These are phyloP conservation scores for Berberis thunbergii DNA, from an alignment of 164 flowering plant genomes.

Conservation along the genomic window DNA sequence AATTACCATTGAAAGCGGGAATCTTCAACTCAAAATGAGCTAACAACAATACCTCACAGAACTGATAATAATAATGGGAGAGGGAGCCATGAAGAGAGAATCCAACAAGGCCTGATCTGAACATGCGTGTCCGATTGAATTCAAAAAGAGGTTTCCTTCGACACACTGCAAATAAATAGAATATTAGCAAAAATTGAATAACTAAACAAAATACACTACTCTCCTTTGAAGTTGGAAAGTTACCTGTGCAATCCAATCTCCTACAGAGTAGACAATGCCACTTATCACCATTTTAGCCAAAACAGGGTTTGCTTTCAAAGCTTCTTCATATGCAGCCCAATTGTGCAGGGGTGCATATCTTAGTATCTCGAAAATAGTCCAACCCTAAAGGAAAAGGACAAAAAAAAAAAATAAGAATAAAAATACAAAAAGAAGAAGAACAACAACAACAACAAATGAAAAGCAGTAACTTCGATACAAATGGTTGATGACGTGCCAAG, in stretches of 20 bases:
- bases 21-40: constrained; percentile 2
- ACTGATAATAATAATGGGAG: constrained; percentile 74
- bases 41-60: constrained; percentile 49
- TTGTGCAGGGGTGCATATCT: constrained; percentile 72
- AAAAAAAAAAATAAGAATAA: neutral
- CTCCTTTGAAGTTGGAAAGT: neutral
- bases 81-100: constrained; percentile 82
- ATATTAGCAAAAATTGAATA: neutral
- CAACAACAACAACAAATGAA: neutral
- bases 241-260: constrained; percentile 94
- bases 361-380: constrained; percentile 69
- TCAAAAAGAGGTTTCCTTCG: constrained; percentile 78
- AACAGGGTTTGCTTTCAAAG: constrained; percentile 72
- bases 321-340: constrained; percentile 79
- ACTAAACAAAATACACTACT: neutral
- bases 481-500: neutral
- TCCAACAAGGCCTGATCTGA: constrained; percentile 83
- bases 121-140: constrained; percentile 60
- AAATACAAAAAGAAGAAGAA: neutral
- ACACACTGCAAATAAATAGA: constrained; percentile 36
- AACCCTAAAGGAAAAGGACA: constrained; percentile 36
- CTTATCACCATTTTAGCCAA: constrained; percentile 82
- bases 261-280: constrained; percentile 71
- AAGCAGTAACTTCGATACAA: neutral
- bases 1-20: neutral